A percentile compares a stretch with the other conserved stretches of the same genome.
These are phyloP conservation scores for Ananas comosus DNA, from an alignment of 176 grass and related monocot genomes.

Conservation along the genomic window DNA sequence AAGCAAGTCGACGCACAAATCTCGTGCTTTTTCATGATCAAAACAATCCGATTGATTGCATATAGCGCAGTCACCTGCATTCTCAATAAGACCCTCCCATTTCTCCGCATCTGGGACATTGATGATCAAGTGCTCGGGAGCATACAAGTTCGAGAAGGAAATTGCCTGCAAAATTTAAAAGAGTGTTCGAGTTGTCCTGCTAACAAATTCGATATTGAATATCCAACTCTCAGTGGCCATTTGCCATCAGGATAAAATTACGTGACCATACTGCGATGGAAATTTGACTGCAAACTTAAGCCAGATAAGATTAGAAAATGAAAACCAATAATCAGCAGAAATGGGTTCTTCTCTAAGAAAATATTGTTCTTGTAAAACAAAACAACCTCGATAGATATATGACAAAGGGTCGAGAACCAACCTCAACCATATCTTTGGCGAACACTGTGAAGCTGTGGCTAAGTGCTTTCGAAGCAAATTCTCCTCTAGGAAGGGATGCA, in stretches of 20 bases:
- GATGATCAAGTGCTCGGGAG: slow-evolving; percentile 92
- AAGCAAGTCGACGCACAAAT: not conserved
- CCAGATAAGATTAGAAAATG: too few species aligned
- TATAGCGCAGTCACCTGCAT: slow-evolving; percentile 47
- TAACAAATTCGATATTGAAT: not conserved
- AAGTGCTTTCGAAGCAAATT: slow-evolving; percentile 91
- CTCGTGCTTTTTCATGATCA: too few species aligned
- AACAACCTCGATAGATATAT: not conserved
- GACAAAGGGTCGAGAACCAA: slow-evolving; percentile 20
- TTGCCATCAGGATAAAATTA: too few species aligned
- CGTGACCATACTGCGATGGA: too few species aligned
- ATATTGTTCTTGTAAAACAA: too few species aligned
- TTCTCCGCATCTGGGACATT: slow-evolving; percentile 78
- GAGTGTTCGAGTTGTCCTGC: not conserved
- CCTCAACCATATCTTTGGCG: slow-evolving; percentile 77
- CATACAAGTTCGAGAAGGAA: slow-evolving; percentile 89
- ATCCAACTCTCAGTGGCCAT: too few species aligned
- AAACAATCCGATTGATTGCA: not conserved
- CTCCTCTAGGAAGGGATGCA: slow-evolving; percentile 73
- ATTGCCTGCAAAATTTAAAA: slow-evolving; percentile 39
- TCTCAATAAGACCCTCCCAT: slow-evolving; percentile 79
- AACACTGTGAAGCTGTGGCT: slow-evolving; percentile 87
- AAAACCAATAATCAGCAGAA: too few species aligned
- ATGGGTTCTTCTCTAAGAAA: too few species aligned
- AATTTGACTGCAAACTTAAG: too few species aligned